Evolutionary conservation across 2,329 filamentous ascomycete species (phyloP).

Genomic region (Aureobasidium leucospermi): DNA sequence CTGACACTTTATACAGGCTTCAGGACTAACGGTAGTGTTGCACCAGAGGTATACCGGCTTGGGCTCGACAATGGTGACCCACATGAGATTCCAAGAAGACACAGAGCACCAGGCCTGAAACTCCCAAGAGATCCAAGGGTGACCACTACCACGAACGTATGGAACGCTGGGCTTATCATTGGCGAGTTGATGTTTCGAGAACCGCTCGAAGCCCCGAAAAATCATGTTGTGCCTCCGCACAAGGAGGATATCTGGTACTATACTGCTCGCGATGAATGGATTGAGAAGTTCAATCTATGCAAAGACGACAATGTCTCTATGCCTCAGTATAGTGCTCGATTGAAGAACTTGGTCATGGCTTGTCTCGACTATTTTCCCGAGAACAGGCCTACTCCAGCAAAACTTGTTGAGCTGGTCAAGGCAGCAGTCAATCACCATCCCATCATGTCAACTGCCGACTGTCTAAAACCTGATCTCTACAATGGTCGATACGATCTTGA

Average conservation of each 20-base stretch:
- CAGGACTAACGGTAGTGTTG: neutral
- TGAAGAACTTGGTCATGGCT: neutral
- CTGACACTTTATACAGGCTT: neutral
- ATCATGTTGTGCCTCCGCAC: no score
- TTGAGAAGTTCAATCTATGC: neutral
- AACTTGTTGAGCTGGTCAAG: neutral
- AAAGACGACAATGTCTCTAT: neutral
- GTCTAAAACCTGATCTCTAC: neutral
- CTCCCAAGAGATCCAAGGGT: neutral
- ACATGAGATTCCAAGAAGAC: neutral
- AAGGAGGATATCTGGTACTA: neutral
- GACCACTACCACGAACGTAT: neutral
- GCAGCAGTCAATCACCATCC: neutral
- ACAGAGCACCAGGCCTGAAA: neutral
- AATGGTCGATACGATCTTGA: neutral
- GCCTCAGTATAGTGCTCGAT: neutral
- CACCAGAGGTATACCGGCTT: neutral
- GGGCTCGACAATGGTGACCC: neutral
- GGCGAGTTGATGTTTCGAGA: neutral
- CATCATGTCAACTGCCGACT: neutral
- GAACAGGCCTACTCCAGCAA: neutral
- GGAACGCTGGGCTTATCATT: neutral
- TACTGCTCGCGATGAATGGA: neutral
- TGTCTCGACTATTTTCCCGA: neutral
- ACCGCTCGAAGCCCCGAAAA: neutral